Percentiles rank a stretch among this genome's conserved stretches.
phyloP scores from a whole-genome alignment of 2,329 filamentous ascomycete genomes.

The Talaromyces marneffei region DNA sequence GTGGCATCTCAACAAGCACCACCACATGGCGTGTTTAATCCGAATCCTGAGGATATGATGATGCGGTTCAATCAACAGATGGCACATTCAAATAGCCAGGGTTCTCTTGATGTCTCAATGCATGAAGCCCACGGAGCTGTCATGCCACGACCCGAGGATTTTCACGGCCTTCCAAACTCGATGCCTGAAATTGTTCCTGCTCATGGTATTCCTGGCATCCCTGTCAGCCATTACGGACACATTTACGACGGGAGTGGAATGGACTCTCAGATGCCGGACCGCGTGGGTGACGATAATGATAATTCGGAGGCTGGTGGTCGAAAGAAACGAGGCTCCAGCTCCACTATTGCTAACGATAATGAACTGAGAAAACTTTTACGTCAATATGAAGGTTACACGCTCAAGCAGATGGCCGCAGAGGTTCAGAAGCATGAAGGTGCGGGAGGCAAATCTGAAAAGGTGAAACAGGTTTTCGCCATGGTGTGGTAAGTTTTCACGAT shows the following conservation, averaged over 20 bases:
- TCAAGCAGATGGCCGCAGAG: constrained; percentile 45
- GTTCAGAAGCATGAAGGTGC: constrained; percentile 46
- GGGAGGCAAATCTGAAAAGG: constrained; percentile 47
- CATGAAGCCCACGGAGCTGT: constrained; percentile 33
- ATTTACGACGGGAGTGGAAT: constrained; percentile 38
- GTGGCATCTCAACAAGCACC: constrained; percentile 30
- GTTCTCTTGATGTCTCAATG: constrained; percentile 33
- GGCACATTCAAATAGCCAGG: constrained; percentile 31
- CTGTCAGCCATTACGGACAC: constrained; percentile 33
- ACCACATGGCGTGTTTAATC: constrained; percentile 33
- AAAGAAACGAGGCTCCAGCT: constrained; percentile 44
- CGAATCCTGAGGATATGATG: constrained; percentile 42
- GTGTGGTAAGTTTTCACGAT: constrained; percentile 38
- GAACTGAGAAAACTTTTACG: constrained; percentile 43
- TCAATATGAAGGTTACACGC: constrained; percentile 41
- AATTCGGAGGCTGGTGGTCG: constrained; percentile 39
- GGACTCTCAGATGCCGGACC: constrained; percentile 39
- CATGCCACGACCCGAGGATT: constrained; percentile 35
- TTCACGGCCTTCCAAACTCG: constrained; percentile 33
- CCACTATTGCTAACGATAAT: constrained; percentile 46
- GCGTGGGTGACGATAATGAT: constrained; percentile 37
- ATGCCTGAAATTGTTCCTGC: constrained; percentile 27
- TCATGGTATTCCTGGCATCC: constrained; percentile 28
- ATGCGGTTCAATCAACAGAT: constrained; percentile 42
- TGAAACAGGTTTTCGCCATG: constrained; percentile 50